Evolutionary conservation across 441 rosid genomes (phyloP), one percentile per base, ranked within the genome.

Genomic region (Corymbia calophylla): DNA sequence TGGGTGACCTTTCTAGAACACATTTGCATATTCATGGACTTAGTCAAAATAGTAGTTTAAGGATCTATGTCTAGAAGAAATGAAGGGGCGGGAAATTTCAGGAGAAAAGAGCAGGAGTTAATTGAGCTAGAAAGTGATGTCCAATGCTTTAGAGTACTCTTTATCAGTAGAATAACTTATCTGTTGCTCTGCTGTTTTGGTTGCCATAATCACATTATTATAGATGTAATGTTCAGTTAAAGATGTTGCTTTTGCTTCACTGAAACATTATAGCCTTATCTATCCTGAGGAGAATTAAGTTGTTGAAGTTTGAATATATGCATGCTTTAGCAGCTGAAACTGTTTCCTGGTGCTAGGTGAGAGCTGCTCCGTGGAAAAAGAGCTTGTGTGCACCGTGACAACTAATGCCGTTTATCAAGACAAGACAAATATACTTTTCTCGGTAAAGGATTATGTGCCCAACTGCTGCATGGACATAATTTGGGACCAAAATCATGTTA

Each of bases 361-460:
- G 95, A 98, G 99, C 95, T 93, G 94, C 93, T 98, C 99, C 27
- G 99, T 96, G 92, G 99, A 93, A 91, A 98, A 98, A 94, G 99
- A 95, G 91, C 94, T 97, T 13, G 94, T 94, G 89, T 91, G 97
- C 87, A 90, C 96, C 47, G 87, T 93, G 87, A 93, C 99, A 89
- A 92, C 96, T 87, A 96, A 98, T 94, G 99, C 99, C 90, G 99
- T 98, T 55, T 98, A 97, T 95, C 99, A 98, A 93, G 99, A 98
- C 96, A 98, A 98, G 95, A 98, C 97, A 87, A 98, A 98, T 92
- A 95, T 96, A 90, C 98, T 98, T 86, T 98, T 98, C 93, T 98
- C 99, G 95, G 99, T 98, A 95, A 91, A 90, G 90, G n/a, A 91
- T 92, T 70, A 60, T 25, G 60, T 47, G 56, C 48, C 18, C 64